Evolutionary conservation across 2,329 filamentous ascomycete species (phyloP), one percentile per base, ranked within the genome.

Genomic region (Trichoderma endophyticum): DNA sequence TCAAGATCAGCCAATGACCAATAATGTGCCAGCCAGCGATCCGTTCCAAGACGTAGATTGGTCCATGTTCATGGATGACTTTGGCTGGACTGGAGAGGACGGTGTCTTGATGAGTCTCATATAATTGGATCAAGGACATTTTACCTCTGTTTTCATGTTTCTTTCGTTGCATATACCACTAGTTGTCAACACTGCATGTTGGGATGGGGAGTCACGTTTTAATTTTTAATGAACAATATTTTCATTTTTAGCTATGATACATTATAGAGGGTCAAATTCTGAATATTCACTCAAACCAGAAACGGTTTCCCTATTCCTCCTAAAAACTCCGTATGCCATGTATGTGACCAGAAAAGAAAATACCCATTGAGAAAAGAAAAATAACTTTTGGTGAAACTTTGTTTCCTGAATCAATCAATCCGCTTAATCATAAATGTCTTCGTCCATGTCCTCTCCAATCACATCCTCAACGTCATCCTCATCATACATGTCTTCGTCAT

Each of bases 401-500:
- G 2, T 30, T 7, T n/a, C 26, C 11, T 15, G 26, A 56, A 18
- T 24, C 18, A 4, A 6, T 26, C 21, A 7, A 6, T 26, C 30
- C 39, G 11, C 6, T 79, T 80, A 84, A 73, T 84, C 81, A 73
- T 85, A 85, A 72, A 85, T 82, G 71, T 90, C 88, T 77, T 89
- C 86, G 62, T 90, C 89, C 86, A 89, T 89, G 71, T 86, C 83
- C 77, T 90, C 87, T 18, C 86, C 83, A 63, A 85, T 84, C 74
- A 90, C 79, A 78, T 97, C 94, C 14, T 92, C 91, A 21, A 92
- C 91, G 2, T 91, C 90, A 12, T 93, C 92, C 39, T 87, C 84
- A 73, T 94, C 91, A 65, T 91, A 83, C 90, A 94, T 91, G 62
- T 93, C 91, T 14, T 88, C 87, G 73, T 94, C 92, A 9, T 91